These are phyloP conservation scores for Fusarium temperatum DNA, from an alignment of 2,329 filamentous ascomycete species.

Conservation along the genomic window DNA sequence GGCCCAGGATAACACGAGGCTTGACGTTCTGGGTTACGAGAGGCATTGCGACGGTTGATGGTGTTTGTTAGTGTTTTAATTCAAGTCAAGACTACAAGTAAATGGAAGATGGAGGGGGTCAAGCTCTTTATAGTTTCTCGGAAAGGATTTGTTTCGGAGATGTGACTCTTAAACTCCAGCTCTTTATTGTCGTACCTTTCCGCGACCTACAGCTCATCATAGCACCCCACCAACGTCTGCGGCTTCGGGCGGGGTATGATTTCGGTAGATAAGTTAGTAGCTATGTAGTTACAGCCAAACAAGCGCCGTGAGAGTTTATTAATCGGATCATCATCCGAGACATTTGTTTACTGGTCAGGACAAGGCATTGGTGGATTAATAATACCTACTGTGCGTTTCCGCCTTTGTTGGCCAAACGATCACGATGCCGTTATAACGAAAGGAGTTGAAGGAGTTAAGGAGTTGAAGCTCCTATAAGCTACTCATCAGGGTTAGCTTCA, in stretches of 20 bases:
- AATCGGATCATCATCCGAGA: neutral
- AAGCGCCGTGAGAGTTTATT: neutral
- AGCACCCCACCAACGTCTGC: slow-evolving; percentile 22
- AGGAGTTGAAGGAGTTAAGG: neutral
- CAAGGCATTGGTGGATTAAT: neutral
- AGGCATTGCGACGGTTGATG: slow-evolving; percentile 52
- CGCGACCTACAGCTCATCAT: neutral
- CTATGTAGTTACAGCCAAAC: neutral
- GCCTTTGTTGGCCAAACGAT: neutral
- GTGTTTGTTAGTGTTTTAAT: neutral
- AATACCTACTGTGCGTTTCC: neutral
- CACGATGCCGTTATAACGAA: neutral
- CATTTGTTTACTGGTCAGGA: neutral
- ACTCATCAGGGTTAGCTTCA: slow-evolving; percentile 7
- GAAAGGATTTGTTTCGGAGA: slow-evolving; percentile 10
- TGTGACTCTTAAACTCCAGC: slow-evolving; percentile 37
- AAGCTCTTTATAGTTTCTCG: slow-evolving; percentile 10
- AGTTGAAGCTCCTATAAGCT: neutral
- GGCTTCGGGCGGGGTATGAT: slow-evolving; percentile 27
- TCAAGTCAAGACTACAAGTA: neutral
- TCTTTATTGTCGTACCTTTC: slow-evolving; percentile 19
- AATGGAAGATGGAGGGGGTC: neutral
- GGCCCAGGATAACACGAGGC: slow-evolving; percentile 79
- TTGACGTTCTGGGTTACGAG: slow-evolving; percentile 57
- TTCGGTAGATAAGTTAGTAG: neutral